These are phyloP conservation scores for Yamadazyma triangularis DNA, from an alignment of 1,139 yeast genomes.

Conservation along the genomic window DNA sequence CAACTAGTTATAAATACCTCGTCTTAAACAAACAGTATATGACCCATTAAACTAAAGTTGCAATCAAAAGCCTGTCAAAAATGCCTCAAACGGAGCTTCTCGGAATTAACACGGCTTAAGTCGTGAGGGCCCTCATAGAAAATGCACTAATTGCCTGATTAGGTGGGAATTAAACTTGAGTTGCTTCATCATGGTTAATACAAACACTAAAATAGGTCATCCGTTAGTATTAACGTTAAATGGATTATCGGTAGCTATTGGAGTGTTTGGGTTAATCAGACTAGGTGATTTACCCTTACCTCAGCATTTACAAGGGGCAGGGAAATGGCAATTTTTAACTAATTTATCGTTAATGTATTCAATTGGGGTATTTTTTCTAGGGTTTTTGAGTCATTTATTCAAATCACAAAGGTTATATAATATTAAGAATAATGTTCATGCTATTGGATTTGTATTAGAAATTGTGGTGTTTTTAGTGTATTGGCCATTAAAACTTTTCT, in stretches of 20 bases:
- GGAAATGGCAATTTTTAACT: constrained; percentile 67
- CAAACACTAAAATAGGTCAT: no score
- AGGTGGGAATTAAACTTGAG: no score
- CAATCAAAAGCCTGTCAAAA: no score
- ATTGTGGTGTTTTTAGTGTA: constrained; percentile 56
- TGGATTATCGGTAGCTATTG: constrained; percentile 24
- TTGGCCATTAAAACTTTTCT: constrained; percentile 61
- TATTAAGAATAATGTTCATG: constrained; percentile 38
- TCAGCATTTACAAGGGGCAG: constrained; percentile 45
- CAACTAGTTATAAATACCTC: no score
- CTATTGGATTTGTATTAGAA: constrained; percentile 54
- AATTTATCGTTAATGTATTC: constrained; percentile 53
- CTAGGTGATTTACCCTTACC: constrained; percentile 29
- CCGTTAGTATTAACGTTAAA: constrained; percentile 21
- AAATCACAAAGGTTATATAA: constrained; percentile 18
- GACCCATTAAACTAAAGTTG: no score
- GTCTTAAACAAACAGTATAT: no score
- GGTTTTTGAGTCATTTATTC: constrained; percentile 35
- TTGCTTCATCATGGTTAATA: no score
- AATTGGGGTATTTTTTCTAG: constrained; percentile 37
- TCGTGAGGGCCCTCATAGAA: no score
- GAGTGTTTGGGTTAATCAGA: constrained; percentile 24
- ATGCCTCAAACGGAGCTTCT: no score
- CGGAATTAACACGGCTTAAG: no score
- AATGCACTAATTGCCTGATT: no score